phyloP scores from a whole-genome alignment of 129 eudicot genomes.

The Logfia minima region DNA sequence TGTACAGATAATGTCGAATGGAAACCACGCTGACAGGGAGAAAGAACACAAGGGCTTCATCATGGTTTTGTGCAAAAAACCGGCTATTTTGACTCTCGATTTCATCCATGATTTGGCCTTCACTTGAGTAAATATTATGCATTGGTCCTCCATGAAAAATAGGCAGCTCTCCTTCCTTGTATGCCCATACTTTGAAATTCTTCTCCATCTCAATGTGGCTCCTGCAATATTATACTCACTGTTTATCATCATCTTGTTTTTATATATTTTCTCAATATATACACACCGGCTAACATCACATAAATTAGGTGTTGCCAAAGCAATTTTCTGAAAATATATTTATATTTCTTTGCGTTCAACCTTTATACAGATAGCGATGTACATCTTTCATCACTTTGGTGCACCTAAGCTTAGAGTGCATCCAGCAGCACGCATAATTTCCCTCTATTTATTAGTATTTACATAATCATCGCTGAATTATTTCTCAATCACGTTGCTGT shows the following conservation, averaged over 20 bases:
- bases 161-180: slow-evolving; percentile 69
- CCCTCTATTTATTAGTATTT: too few relatives aligned
- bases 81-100: slow-evolving; percentile 39
- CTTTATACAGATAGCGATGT: too few relatives aligned
- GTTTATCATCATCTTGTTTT: background rate
- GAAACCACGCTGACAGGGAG: slow-evolving; percentile 54
- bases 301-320: too few relatives aligned
- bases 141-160: slow-evolving; percentile 60
- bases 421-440: too few relatives aligned
- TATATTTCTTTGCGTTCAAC: too few relatives aligned
- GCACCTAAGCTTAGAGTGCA: too few relatives aligned
- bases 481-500: too few relatives aligned
- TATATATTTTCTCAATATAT: too few relatives aligned
- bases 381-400: too few relatives aligned
- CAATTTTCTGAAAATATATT: too few relatives aligned
- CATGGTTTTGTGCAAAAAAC: slow-evolving; percentile 36
- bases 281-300: too few relatives aligned
- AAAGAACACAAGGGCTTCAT: slow-evolving; percentile 52
- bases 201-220: slow-evolving; percentile 66
- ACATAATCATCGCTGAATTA: too few relatives aligned
- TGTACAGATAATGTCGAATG: slow-evolving; percentile 49
- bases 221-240: slow-evolving; percentile 26
- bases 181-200: slow-evolving; percentile 54
- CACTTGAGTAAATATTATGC: slow-evolving; percentile 59
- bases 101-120: slow-evolving; percentile 62